Base-by-base conservation (phyloP, 106 monocot species). In the Chionographis japonica region DNA sequence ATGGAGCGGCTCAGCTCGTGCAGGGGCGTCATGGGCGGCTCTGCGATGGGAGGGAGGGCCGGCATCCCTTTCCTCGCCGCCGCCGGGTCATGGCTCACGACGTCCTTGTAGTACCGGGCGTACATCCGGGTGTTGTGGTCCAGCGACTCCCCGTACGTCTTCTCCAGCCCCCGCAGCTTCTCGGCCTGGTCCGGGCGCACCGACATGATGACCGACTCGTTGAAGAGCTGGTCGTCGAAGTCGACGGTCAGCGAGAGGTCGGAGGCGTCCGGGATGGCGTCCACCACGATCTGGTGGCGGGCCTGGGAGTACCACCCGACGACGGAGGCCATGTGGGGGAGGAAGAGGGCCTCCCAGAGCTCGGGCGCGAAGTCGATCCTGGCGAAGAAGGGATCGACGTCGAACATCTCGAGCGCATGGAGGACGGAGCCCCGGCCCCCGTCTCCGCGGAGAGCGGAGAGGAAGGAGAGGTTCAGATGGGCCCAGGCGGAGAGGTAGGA, bases 401-500 rank as follows among this genome's bases (percentile, higher is more conserved):
- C 49, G 72, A 84, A 79, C 79, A 84, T 73, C 9, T 76, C 63
- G 8, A 84, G 68, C 0, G 66, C 68, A 50, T 79, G 74, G 16
- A 52, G 14, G 8, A 57, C 64, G 4, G 79, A 15, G 14, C 12
- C 54, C 20, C 11, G 18, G 50, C 53, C 4, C n/a, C 7, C 8
- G 57, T 37, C 6, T 15, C 4, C 12, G 4, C 76, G 75, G 60
- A 79, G 79, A n/a, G 14, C 17, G 19, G 16, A 56, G 42, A 84
- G 76, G 43, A 19, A 76, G 16, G 84, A 67, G 46, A 84, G 84
- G 51, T 84, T 61, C 55, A 84, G 84, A 59, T 84, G 84, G 8
- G 84, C 79, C 84, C 84, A 84, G 55, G 84, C 79, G 60, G 79
- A 79, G 68, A 84, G 84, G 53, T 84, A 84, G 3, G 84, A 79